A percentile compares a stretch with the other conserved stretches of the same genome.
Conservation (phyloP, 2,329 filamentous ascomycete genomes). For the Rugonectria rugulosa region DNA sequence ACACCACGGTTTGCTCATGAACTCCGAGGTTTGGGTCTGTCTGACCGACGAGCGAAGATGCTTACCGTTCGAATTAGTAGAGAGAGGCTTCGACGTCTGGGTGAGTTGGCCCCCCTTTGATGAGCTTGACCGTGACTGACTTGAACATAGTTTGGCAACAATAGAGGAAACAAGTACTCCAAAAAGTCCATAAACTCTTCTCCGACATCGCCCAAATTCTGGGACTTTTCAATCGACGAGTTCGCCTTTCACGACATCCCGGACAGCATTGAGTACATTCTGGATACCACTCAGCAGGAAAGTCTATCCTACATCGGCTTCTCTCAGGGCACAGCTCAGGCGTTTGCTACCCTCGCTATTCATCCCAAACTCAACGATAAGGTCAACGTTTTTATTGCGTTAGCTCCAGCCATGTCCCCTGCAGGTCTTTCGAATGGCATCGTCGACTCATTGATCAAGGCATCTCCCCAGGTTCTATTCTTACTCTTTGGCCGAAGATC, state of each 20-base stretch:
- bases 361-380: constrained; percentile 92
- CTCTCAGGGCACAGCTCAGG: constrained; percentile 95
- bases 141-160: constrained; percentile 82
- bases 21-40: constrained; percentile 98
- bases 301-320: constrained; percentile 97
- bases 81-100: constrained; percentile 96
- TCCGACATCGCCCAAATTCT: constrained; percentile 80
- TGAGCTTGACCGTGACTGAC: constrained; percentile 9
- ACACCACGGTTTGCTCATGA: constrained; percentile 97
- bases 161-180: constrained; percentile 98
- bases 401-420: constrained; percentile 96
- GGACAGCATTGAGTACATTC: constrained; percentile 90
- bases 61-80: constrained; percentile 87
- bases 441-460: constrained; percentile 91
- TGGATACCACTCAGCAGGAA: constrained; percentile 80
- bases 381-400: constrained; percentile 93
- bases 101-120: constrained; percentile 53
- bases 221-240: constrained; percentile 98
- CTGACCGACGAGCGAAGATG: constrained; percentile 86
- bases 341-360: constrained; percentile 91
- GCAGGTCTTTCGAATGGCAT: constrained; percentile 89
- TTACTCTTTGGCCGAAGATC: constrained; percentile 91
- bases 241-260: constrained; percentile 98
- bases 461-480: constrained; percentile 90
- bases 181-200: constrained; percentile 86